Base-by-base conservation (phyloP, 768 basidiomycete species). In the Xanthoconium purpureum region DNA sequence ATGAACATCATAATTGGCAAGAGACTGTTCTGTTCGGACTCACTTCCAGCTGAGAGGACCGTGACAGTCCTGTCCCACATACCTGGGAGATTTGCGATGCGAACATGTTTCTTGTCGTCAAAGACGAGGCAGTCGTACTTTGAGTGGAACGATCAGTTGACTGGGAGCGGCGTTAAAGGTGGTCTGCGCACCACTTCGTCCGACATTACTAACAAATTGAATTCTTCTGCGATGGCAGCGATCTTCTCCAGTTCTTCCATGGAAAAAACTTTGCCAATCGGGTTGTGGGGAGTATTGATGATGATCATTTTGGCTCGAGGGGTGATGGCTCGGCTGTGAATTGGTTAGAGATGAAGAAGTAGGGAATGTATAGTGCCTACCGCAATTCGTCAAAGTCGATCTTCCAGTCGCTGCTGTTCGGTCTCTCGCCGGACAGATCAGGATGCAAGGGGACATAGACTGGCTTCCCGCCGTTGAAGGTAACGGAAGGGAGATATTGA, bases 61-160 rank as follows among this genome's bases (percentile, higher is more conserved):
- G 96, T 98, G 42, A 99, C 86, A 0, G 97, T 99, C 43, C 97
- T 85, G 62, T 98, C 91, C 95, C 95, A 98, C 91, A 98, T 97
- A 20, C 94, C 92, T 6, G 94, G 95, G n/a, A 99, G 80, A 36
- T 78, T 91, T 5, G 96, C 95, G 63, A 98, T 89, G 52, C 96
- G 87, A 52, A 94, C 78, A 71, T 99, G 97, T 65, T 96, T 87
- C 65, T 88, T 87, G 36, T 80, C 84, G 63, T 94, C 91, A 63
- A 88, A 97, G 15, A 94, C 84, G 38, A 99, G 84, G 63, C 88
- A 89, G 66, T 99, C 97, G 72, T 99, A 99, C 90, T 96, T 58
- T 30, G 17, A 51, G 48, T 18, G 28, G 38, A 18, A 35, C 36
- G 36, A 52, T 64, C 6, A 58, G 48, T 33, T 3, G 5, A 17